Evolutionary conservation across 140 eudicot species (phyloP).

Genomic region (Stevia rebaudiana): DNA sequence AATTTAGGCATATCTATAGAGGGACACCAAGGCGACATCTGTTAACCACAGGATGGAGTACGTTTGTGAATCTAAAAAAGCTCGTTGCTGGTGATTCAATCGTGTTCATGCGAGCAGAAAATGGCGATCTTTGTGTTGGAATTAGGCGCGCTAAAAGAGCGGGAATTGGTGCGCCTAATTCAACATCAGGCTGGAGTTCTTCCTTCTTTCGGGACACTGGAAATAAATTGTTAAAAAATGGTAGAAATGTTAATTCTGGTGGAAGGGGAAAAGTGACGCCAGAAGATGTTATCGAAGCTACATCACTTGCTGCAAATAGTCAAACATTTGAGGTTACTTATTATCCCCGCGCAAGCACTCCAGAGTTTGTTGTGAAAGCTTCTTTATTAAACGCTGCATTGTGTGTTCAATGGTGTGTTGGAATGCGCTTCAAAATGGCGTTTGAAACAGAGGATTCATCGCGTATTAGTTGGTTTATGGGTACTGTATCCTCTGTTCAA

Average conservation of each 20-base stretch:
- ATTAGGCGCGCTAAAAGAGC: constrained; percentile 57
- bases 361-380: constrained; percentile 42
- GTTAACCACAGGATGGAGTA: constrained; percentile 76
- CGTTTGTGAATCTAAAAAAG: constrained; percentile 64
- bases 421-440: constrained; percentile 52
- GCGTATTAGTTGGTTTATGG: constrained; percentile 47
- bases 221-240: constrained; percentile 33
- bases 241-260: constrained; percentile 30
- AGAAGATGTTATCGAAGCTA: constrained; percentile 43
- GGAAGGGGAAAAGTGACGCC: constrained; percentile 39
- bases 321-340: constrained; percentile 48
- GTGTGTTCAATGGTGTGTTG: constrained; percentile 38
- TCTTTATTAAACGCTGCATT: constrained; percentile 33
- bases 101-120: constrained; percentile 61
- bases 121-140: constrained; percentile 62
- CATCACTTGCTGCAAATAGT: constrained; percentile 41
- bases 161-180: constrained; percentile 37
- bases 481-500: constrained; percentile 40
- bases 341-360: constrained; percentile 46
- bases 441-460: constrained; percentile 52
- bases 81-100: constrained; percentile 72
- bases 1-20: constrained; percentile 63
- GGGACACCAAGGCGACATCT: constrained; percentile 72
- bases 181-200: constrained; percentile 48
- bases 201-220: constrained; percentile 47